phyloP scores from a whole-genome alignment of 2,329 filamentous ascomycete species.

The Botryotinia narcissicola region DNA sequence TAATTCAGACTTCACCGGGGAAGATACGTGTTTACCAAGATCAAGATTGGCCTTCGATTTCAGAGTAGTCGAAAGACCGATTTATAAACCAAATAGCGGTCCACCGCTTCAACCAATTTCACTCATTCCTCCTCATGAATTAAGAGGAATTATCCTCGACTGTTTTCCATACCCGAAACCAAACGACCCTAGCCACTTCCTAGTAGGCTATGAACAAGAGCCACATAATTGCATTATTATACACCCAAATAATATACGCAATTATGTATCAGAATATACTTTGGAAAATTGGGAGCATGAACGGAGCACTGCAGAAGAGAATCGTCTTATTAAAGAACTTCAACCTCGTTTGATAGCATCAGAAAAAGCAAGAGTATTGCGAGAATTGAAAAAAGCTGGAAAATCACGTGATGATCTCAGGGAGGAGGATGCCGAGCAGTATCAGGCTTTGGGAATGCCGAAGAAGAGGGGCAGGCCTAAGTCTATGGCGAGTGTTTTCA shows the following conservation, averaged over 20 bases:
- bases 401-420: slow-evolving; percentile 16
- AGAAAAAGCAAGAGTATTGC: slow-evolving; percentile 17
- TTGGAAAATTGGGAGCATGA: slow-evolving; percentile 57
- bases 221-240: slow-evolving; percentile 53
- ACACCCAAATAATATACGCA: slow-evolving; percentile 47
- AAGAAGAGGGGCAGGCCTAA: slow-evolving; percentile 22
- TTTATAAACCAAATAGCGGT: slow-evolving; percentile 48
- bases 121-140: slow-evolving; percentile 50
- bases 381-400: slow-evolving; percentile 17
- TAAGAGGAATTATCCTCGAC: slow-evolving; percentile 54
- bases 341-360: slow-evolving; percentile 20
- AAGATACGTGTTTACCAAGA: slow-evolving; percentile 6
- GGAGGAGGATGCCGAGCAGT: slow-evolving; percentile 15
- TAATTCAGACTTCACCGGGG: slow-evolving; percentile 5
- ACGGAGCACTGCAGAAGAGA: slow-evolving; percentile 23
- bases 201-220: slow-evolving; percentile 31
- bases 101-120: slow-evolving; percentile 48
- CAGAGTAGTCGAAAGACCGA: slow-evolving; percentile 32
- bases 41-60: slow-evolving; percentile 32
- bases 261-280: slow-evolving; percentile 57
- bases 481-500: slow-evolving; percentile 16
- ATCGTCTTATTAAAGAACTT: slow-evolving; percentile 21
- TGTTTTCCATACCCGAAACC: slow-evolving; percentile 47
- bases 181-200: slow-evolving; percentile 25
- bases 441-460: not conserved